A percentile compares a stretch with the other conserved stretches of the same genome.
These are phyloP conservation scores for Wickerhamiella brachini DNA, from an alignment of 805 yeast species.

Conservation along the genomic window DNA sequence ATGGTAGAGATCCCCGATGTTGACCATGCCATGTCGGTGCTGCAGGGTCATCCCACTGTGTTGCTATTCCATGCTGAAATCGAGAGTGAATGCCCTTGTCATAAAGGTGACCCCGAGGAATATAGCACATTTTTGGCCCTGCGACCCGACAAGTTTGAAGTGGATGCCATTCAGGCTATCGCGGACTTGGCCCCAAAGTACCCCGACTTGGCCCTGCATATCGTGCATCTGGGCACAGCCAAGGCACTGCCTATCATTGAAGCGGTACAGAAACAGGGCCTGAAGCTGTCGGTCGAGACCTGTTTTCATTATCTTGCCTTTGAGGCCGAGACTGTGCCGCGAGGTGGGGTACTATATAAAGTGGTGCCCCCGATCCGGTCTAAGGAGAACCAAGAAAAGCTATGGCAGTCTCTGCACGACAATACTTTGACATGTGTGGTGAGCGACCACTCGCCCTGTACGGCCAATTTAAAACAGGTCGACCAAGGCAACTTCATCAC, in stretches of 20 bases:
- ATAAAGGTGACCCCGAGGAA: slow-evolving; percentile 37
- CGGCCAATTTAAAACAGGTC: slow-evolving; percentile 75
- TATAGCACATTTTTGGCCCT: slow-evolving; percentile 68
- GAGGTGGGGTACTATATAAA: slow-evolving; percentile 70
- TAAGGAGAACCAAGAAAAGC: slow-evolving; percentile 49
- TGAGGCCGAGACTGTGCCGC: slow-evolving; percentile 62
- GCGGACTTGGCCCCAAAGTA: slow-evolving; percentile 42
- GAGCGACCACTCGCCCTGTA: slow-evolving; percentile 92
- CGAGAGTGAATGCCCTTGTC: slow-evolving; percentile 32
- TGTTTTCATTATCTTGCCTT: slow-evolving; percentile 84
- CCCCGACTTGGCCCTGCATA: slow-evolving; percentile 43
- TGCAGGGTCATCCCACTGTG: slow-evolving; percentile 51
- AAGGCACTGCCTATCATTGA: slow-evolving; percentile 64
- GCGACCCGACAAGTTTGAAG: slow-evolving; percentile 79
- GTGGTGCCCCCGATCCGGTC: slow-evolving; percentile 92
- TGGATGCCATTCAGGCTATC: slow-evolving; percentile 65
- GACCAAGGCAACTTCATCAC: slow-evolving; percentile 75
- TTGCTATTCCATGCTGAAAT: slow-evolving; percentile 91
- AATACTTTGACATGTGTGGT: slow-evolving; percentile 71
- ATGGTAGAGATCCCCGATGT: slow-evolving; percentile 57
- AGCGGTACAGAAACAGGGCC: slow-evolving; percentile 38
- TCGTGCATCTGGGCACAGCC: slow-evolving; percentile 80
- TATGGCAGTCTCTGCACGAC: slow-evolving; percentile 66
- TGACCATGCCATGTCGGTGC: slow-evolving; percentile 46
- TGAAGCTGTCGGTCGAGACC: slow-evolving; percentile 65